These are phyloP conservation scores for Liriodendron chinense DNA, from an alignment of 164 flowering plant genomes.

Conservation along the genomic window DNA sequence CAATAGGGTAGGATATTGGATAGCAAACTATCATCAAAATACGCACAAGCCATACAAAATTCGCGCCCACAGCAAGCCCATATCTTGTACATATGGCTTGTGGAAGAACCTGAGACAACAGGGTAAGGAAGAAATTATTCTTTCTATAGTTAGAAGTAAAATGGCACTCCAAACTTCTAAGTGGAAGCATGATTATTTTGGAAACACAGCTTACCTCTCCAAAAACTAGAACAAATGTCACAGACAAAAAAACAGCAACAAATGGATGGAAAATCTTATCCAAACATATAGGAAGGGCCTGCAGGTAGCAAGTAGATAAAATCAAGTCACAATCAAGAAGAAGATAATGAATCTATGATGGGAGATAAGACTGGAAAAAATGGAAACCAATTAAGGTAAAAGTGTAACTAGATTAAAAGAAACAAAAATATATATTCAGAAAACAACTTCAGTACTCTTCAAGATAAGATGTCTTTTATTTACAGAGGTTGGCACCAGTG, in stretches of 20 bases:
- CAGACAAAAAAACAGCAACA: conserved; percentile 88
- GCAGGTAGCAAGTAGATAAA: conserved; percentile 25
- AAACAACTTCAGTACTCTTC: too few relatives aligned
- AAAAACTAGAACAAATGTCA: conserved; percentile 89
- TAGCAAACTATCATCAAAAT: conserved; percentile 84
- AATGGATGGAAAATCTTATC: conserved; percentile 85
- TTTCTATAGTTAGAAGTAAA: background rate
- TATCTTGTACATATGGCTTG: conserved; percentile 94
- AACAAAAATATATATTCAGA: background rate
- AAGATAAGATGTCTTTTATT: too few relatives aligned
- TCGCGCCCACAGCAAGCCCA: conserved; percentile 97
- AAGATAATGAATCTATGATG: background rate
- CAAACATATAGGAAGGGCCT: conserved; percentile 94
- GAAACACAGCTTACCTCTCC: conserved; percentile 71
- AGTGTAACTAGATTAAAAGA: background rate
- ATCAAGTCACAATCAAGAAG: background rate
- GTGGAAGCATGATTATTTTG: conserved; percentile 6
- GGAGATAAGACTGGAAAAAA: background rate
- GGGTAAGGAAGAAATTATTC: background rate
- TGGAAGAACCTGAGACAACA: conserved; percentile 70
- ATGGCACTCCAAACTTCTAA: background rate
- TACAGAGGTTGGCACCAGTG: too few relatives aligned
- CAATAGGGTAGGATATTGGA: conserved; percentile 90
- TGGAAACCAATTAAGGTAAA: background rate
- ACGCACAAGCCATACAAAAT: conserved; percentile 89